Evolutionary conservation across 179 eudicot species (phyloP), one percentile per base, ranked within the genome.

Genomic region (Camellia oleifera): DNA sequence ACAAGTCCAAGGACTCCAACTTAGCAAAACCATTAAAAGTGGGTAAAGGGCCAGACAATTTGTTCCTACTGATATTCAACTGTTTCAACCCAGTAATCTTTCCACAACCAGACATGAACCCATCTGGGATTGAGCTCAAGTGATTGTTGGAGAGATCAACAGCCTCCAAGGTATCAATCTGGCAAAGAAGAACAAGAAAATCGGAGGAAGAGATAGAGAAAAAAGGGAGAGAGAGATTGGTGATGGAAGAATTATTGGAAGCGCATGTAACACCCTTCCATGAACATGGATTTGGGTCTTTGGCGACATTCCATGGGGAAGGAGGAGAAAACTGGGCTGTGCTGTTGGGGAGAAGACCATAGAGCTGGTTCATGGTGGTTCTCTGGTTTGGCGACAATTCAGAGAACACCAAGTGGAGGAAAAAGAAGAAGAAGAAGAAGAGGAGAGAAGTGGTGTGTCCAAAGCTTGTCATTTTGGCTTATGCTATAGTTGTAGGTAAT

Each of bases 211-310:
- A 78, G 42, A 92, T 80, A 15, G 79, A 83, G 57, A 86, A 74
- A 26, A 76, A 78, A 20, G 91, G 56, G 6, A 94, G 81, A 70
- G 87, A 81, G 26, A 94, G 73, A 9, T 60, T 10, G 54, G 78
- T 84, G 52, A 92, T 84, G 74, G 84, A 77, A 72, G 82, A 82
- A 69, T 58, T 72, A 60, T 69, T 46, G 72, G 26, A 14, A 67
- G 14, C 80, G 83, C 98, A 94, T 3, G 73, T 44, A 61, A 94
- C 91, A 60, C 95, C 93, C 2, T 61, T 11, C 98, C 98, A 94
- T 60, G 82, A 88, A 79, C 98, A 94, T 18, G 98, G 95, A 82
- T 88, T 84, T 12, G 82, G 77, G 68, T 60, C 26, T 7, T 69
- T 82, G 12, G 73, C 69, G 50, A 18, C 13, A 23, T 75, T 83